Conservation (phyloP, 352 stramenopile species). For the Elongisporangium undulatum region DNA sequence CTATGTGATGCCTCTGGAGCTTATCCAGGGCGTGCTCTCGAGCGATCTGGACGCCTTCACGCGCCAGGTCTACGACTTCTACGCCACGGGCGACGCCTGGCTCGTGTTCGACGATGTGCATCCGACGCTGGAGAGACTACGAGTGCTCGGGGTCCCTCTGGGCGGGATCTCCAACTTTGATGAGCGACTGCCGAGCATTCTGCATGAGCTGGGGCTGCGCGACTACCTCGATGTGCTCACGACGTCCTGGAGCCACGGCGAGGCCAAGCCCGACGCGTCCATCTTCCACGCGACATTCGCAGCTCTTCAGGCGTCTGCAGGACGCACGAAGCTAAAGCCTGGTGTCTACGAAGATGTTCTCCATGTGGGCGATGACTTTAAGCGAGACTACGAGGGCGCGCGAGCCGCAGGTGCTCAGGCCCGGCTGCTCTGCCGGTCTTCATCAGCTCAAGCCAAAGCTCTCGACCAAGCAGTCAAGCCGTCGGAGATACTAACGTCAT, state of each 20-base stretch:
- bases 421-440: constrained; percentile 27
- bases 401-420: constrained; percentile 32
- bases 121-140: constrained; percentile 33
- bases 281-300: constrained; percentile 63
- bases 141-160: constrained; percentile 17
- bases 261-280: constrained; percentile 41
- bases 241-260: constrained; percentile 45
- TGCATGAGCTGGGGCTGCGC: constrained; percentile 35
- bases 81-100: constrained; percentile 44
- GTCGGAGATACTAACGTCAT: background rate
- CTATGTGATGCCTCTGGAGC: constrained; percentile 20
- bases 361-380: constrained; percentile 59
- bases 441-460: background rate
- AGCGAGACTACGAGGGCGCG: constrained; percentile 51
- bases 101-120: constrained; percentile 50
- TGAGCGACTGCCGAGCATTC: constrained; percentile 47
- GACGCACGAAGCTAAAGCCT: background rate
- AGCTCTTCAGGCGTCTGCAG: constrained; percentile 6
- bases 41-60: constrained; percentile 27
- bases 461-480: background rate
- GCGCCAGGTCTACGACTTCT: constrained; percentile 48
- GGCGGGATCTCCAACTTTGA: constrained; percentile 82
- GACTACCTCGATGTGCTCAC: constrained; percentile 51
- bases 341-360: constrained; percentile 18
- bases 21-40: constrained; percentile 7